These are phyloP conservation scores for Clarireedia paspali DNA, from an alignment of 2,329 filamentous ascomycete species.

Conservation along the genomic window DNA sequence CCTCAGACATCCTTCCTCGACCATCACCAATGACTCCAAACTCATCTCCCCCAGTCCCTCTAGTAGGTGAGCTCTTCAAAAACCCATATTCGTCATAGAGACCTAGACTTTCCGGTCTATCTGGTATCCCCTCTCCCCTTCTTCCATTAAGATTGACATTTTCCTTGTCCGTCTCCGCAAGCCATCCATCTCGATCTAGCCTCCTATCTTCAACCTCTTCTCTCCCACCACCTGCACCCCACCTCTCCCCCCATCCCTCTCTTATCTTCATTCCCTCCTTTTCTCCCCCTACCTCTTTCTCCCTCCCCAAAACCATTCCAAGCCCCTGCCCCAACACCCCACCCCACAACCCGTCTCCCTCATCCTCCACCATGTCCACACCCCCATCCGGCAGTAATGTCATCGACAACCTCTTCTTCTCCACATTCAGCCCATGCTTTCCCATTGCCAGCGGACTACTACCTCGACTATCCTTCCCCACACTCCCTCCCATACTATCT, in stretches of 20 bases:
- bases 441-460: conserved; percentile 1
- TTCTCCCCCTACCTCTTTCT: neutral
- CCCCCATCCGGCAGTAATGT: conserved; percentile 2
- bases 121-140: neutral
- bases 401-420: conserved; percentile 4
- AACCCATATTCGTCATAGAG: conserved; percentile 24
- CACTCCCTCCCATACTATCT: neutral
- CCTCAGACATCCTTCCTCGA: neutral
- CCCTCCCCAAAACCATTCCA: conserved; percentile 2
- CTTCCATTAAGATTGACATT: neutral
- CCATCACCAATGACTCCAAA: neutral
- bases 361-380: neutral
- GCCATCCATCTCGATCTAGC: too few relatives aligned
- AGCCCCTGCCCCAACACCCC: neutral
- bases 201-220: too few relatives aligned
- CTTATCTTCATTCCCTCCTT: neutral
- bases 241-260: neutral
- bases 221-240: neutral
- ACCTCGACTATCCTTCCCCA: neutral
- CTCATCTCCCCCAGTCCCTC: neutral
- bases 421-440: neutral
- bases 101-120: conserved; percentile 13
- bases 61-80: conserved; percentile 16
- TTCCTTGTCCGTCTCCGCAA: neutral
- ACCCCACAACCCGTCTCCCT: neutral